Conservation (phyloP, 2,329 filamentous ascomycete species). For the Aspergillus arachidicola region DNA sequence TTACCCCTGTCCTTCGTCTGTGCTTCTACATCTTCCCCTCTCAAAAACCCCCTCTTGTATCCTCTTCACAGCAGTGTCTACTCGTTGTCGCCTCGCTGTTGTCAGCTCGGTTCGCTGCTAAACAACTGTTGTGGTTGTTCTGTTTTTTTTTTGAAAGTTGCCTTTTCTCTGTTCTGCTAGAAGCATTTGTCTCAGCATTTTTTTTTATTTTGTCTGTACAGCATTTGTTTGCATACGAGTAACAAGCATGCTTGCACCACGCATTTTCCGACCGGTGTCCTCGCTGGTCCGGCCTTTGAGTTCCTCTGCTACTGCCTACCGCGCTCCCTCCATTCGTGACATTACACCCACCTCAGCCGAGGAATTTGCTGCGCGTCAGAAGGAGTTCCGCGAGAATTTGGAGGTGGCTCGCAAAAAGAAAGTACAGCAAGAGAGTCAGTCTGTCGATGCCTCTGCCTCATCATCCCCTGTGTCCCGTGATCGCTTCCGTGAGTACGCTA, state of each 20-base stretch:
- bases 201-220: slow-evolving; percentile 2
- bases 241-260: slow-evolving; percentile 46
- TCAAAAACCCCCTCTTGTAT: background rate
- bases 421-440: slow-evolving; percentile 83
- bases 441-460: slow-evolving; percentile 47
- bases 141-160: slow-evolving; percentile 12
- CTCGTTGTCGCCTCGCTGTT: slow-evolving; percentile 3
- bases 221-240: slow-evolving; percentile 8
- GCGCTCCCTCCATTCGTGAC: slow-evolving; percentile 80
- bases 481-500: slow-evolving; percentile 39
- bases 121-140: slow-evolving; percentile 15
- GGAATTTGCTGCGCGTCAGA: slow-evolving; percentile 80
- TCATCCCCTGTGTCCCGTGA: slow-evolving; percentile 34
- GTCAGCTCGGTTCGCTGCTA: slow-evolving; percentile 11
- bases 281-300: slow-evolving; percentile 61
- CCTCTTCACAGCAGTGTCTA: background rate
- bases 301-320: slow-evolving; percentile 54
- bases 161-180: background rate
- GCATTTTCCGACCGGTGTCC: slow-evolving; percentile 52
- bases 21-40: slow-evolving; percentile 13
- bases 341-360: slow-evolving; percentile 73
- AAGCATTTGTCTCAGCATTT: slow-evolving; percentile 2
- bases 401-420: slow-evolving; percentile 74
- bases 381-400: slow-evolving; percentile 81
- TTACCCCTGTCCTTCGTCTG: slow-evolving; percentile 18